phyloP scores from a whole-genome alignment of 768 basidiomycete genomes.

The Kwoniella bestiolae region DNA sequence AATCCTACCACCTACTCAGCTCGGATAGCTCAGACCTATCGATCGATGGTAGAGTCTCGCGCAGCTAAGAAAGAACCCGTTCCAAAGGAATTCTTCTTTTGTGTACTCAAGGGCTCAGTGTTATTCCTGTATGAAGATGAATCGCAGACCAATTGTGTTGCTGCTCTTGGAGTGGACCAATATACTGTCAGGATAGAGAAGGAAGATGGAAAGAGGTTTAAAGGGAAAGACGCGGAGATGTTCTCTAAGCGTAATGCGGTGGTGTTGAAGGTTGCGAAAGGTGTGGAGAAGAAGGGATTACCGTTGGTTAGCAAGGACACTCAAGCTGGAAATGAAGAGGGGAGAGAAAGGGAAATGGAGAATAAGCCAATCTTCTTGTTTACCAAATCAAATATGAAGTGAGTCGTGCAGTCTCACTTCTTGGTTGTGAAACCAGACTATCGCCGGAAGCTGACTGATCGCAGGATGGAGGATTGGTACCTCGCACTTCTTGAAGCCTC shows the following conservation, averaged over 20 bases:
- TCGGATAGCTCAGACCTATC: slow-evolving; percentile 41
- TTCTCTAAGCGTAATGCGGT: slow-evolving; percentile 90
- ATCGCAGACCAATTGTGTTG: slow-evolving; percentile 83
- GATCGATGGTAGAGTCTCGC: slow-evolving; percentile 38
- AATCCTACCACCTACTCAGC: slow-evolving; percentile 34
- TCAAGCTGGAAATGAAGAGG: slow-evolving; percentile 59
- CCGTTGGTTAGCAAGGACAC: slow-evolving; percentile 44
- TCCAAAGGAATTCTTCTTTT: slow-evolving; percentile 92
- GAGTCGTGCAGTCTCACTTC: slow-evolving; percentile 13
- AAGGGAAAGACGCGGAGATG: slow-evolving; percentile 69
- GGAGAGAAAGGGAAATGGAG: slow-evolving; percentile 58
- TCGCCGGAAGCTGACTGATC: background rate
- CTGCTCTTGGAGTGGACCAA: slow-evolving; percentile 80
- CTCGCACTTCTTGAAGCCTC: slow-evolving; percentile 65
- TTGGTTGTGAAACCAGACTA: background rate
- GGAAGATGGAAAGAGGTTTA: slow-evolving; percentile 61
- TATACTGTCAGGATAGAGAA: slow-evolving; percentile 77
- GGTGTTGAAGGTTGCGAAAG: slow-evolving; percentile 44
- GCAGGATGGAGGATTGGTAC: slow-evolving; percentile 90
- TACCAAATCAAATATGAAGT: slow-evolving; percentile 76
- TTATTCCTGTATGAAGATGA: slow-evolving; percentile 95
- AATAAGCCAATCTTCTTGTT: slow-evolving; percentile 89
- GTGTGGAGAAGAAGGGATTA: slow-evolving; percentile 29
- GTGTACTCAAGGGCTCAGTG: slow-evolving; percentile 86
- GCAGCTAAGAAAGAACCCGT: slow-evolving; percentile 54